phyloP scores from a whole-genome alignment of 2,329 filamentous ascomycete genomes.

The Alternaria sp. region DNA sequence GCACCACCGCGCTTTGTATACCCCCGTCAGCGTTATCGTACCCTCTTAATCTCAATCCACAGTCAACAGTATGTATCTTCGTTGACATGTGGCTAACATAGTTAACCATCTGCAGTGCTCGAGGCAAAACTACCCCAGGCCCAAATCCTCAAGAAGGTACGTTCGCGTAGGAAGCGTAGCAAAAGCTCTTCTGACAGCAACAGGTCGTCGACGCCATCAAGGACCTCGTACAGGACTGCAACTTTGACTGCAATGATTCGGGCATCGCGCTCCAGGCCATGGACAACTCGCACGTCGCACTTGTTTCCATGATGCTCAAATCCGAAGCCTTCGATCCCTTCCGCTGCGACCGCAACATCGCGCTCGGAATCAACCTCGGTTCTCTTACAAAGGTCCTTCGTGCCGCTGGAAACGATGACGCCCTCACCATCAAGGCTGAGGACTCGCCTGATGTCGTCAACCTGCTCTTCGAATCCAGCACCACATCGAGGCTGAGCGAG shows the following conservation, averaged over 20 bases:
- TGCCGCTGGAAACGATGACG: constrained; percentile 91
- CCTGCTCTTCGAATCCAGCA: constrained; percentile 89
- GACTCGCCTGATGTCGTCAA: constrained; percentile 96
- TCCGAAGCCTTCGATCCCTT: constrained; percentile 93
- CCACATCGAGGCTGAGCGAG: constrained; percentile 91
- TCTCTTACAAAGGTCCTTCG: constrained; percentile 97
- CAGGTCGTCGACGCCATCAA: constrained; percentile 99
- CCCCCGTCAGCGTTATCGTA: background rate
- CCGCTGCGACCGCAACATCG: constrained; percentile 98
- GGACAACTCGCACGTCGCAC: constrained; percentile 99
- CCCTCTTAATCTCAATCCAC: constrained; percentile 1
- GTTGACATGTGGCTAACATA: background rate
- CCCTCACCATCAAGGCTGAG: constrained; percentile 95
- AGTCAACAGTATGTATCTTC: constrained; percentile 26
- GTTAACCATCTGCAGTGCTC: constrained; percentile 68
- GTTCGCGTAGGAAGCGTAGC: background rate
- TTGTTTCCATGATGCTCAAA: constrained; percentile 98
- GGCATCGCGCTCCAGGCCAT: constrained; percentile 98
- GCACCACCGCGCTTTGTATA: constrained; percentile 13
- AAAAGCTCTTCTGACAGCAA: constrained; percentile 17
- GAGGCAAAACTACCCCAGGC: constrained; percentile 98
- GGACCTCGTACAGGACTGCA: constrained; percentile 98
- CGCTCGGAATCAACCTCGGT: constrained; percentile 93
- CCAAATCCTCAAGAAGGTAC: constrained; percentile 89
- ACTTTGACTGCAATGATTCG: constrained; percentile 99